Base-by-base conservation (phyloP, 805 yeast genomes). In the Ogataea philodendri region DNA sequence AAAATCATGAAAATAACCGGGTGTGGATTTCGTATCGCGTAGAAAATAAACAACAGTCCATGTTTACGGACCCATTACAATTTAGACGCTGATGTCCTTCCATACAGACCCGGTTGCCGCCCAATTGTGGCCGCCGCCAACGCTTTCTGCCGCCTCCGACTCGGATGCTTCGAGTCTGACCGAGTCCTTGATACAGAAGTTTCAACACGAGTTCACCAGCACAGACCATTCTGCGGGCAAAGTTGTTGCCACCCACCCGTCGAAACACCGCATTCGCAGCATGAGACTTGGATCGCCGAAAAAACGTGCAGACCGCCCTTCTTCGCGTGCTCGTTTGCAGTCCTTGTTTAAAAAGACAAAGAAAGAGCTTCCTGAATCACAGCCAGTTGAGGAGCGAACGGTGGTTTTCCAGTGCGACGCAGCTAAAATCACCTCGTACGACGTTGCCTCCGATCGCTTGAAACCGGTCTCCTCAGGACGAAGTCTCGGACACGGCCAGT, bases 401-500 rank as follows among this genome's bases (percentile, higher is more conserved):
- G 41, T 37, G 5, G 10, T 49, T 14, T 44, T 42, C 26, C 17
- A 25, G 15, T 33, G 20, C 15, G 31, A 38, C 9, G 14, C 31
- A 4, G 49, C 48, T n/a, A 41, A 30, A 30, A 42, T 48, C 9
- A 46, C 48, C 1, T 43, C 45, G 5, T 48, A 49, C 30, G 46
- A 40, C 8, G 23, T 31, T 16, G 24, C 17, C 7, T 4, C 30
- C n/a, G 28, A 29, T 9, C 18, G 16, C 8, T 22, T 33, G 15
- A 26, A 26, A 20, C 30, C 41, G 5, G 30, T 32, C 16, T 22
- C 39, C 13, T 41, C 39, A 1, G 82, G 81, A 0, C 58, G 73
- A 26, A 52, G 77, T n/a, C 50, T 81, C 18, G 78, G 82, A 1
- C 76, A 74, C 41, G 88, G 88, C 2, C 63, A 57, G 27, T 67